Evolutionary conservation across 371 early-diverging fungal species (phyloP), one percentile per base, ranked within the genome.

Genomic region (Circinella umbellata): DNA sequence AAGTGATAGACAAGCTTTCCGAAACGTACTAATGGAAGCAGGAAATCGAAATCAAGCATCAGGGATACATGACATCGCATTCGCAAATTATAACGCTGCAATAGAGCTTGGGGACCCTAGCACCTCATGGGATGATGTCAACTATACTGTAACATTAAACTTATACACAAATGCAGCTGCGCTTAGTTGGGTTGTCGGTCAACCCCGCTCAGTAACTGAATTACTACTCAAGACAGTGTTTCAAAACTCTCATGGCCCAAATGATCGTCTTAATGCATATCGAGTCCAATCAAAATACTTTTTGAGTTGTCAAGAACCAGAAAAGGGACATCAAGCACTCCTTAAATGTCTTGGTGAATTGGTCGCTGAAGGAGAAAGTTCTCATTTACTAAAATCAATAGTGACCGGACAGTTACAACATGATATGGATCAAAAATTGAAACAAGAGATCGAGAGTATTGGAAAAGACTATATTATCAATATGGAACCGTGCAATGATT

Each of bases 51-150:
- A 76, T 5, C 72, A 76, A 55, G 65, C 69, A 10, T 80, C 83
- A 0, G 83, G 83, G n/a, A 79, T 80, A 0, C 83, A 82, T 55
- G 70, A 63, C 18, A 77, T 80, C 73, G 79, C 80, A 7, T 72
- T 74, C 47, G 11, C 36, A 1, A 77, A 82, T 36, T 76, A 76
- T 61, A 71, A 70, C 37, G 76, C 74, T 3, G 79, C 83, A 9
- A 76, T 82, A 34, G 51, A 60, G 1, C 60, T 82, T 8, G 34
- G 73, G 20, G 63, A 71, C 34, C 17, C n/a, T 1, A 4, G n/a
- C 4, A 49, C 48, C 11, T 57, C 65, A 27, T 81, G 81, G 81
- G 18, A 72, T 13, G 11, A 27, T 1, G 27, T 27, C 11, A 57
- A 34, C 63, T 51, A 66, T 80, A 80, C 46, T 42, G 66, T 0